A percentile compares a stretch with the other conserved stretches of the same genome.
These are phyloP conservation scores for Trichophyton equinum DNA, from an alignment of 2,329 filamentous ascomycete species.

Conservation along the genomic window DNA sequence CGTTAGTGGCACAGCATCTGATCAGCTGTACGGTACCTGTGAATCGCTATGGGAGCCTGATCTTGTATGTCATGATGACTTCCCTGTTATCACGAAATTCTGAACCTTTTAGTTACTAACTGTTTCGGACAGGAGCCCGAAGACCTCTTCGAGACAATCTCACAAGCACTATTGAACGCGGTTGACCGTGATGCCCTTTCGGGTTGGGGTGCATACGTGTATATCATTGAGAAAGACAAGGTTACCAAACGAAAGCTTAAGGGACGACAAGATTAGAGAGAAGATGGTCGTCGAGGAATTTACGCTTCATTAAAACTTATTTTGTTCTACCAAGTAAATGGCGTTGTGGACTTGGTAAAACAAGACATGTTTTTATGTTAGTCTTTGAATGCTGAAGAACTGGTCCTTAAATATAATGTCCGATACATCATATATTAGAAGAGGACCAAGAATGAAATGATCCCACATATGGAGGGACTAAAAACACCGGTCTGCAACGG, in stretches of 20 bases:
- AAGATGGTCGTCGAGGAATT: background rate
- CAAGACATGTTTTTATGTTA: background rate
- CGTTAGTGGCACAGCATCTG: constrained; percentile 86
- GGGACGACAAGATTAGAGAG: constrained; percentile 74
- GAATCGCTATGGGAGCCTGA: constrained; percentile 97
- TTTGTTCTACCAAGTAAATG: background rate
- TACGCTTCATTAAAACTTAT: background rate
- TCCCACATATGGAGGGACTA: background rate
- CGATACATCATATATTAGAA: background rate
- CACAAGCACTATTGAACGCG: constrained; percentile 86
- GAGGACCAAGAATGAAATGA: background rate
- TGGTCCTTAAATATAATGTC: background rate
- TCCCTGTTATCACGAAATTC: background rate
- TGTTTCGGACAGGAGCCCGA: constrained; percentile 55
- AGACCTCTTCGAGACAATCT: constrained; percentile 96
- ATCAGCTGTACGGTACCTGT: constrained; percentile 97
- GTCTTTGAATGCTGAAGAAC: background rate
- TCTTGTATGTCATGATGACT: constrained; percentile 50
- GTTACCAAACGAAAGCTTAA: constrained; percentile 97
- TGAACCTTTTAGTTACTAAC: background rate
- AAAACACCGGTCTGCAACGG: no score
- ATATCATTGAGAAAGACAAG: constrained; percentile 99
- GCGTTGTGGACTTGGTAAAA: background rate
- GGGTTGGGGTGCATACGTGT: constrained; percentile 96
- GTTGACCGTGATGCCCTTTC: constrained; percentile 94